A percentile compares a stretch with the other conserved stretches of the same genome.
phyloP scores from a whole-genome alignment of 2,329 filamentous ascomycete genomes.

The Madurella mycetomatis region DNA sequence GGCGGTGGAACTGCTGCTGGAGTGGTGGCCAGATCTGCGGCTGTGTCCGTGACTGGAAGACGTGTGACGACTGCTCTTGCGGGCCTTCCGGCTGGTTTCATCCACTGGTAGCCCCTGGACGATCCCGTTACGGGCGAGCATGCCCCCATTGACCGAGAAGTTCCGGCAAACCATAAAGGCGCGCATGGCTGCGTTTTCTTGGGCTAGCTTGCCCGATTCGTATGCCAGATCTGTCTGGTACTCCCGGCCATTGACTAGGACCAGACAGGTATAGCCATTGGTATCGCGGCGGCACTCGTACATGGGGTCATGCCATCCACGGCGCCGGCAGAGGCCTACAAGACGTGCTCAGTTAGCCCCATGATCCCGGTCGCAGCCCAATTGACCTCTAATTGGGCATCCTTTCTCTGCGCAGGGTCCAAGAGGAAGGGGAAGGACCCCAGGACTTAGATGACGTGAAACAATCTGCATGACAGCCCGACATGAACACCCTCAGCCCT shows the following conservation, averaged over 20 bases:
- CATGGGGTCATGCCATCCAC: constrained; percentile 85
- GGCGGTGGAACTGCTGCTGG: constrained; percentile 58
- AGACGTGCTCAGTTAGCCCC: constrained; percentile 33
- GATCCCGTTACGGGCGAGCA: constrained; percentile 68
- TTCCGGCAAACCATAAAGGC: constrained; percentile 98
- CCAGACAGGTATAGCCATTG: constrained; percentile 80
- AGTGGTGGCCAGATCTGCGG: constrained; percentile 54
- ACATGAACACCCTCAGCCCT: constrained; percentile 31
- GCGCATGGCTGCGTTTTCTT: constrained; percentile 90
- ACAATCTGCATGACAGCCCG: constrained; percentile 35
- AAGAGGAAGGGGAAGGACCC: not conserved
- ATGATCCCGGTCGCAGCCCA: constrained; percentile 15
- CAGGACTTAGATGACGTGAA: constrained; percentile 25
- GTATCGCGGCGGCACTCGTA: constrained; percentile 77
- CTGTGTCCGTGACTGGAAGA: constrained; percentile 40
- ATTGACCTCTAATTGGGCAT: constrained; percentile 3
- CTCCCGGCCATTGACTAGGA: constrained; percentile 92
- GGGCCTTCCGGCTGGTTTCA: constrained; percentile 45
- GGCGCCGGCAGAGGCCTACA: constrained; percentile 86
- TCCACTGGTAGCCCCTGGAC: constrained; percentile 61
- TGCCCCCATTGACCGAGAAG: constrained; percentile 94
- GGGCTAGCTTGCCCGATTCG: constrained; percentile 74
- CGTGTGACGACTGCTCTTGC: constrained; percentile 46
- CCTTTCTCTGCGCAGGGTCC: constrained; percentile 2
- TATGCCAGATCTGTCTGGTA: constrained; percentile 89